Base-by-base conservation (phyloP, 2,329 filamentous ascomycete genomes). In the Cordyceps cateniannulata region DNA sequence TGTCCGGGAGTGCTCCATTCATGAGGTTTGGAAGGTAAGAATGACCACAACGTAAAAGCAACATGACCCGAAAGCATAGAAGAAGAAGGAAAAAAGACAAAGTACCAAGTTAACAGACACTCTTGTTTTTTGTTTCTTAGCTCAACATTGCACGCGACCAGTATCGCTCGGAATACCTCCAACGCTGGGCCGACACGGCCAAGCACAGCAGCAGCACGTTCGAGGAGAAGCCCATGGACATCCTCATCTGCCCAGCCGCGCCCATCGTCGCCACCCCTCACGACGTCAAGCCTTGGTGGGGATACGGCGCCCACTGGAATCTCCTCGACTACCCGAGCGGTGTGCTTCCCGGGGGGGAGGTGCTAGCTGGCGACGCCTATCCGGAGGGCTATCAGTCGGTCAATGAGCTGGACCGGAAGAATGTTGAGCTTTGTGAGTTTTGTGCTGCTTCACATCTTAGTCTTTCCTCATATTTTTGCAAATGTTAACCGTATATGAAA, bases 251-350 rank as follows among this genome's bases (percentile, higher is more conserved):
- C 42, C 42, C 42, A 10, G 42, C 74, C 2, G 76, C 77, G 1
- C 79, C 82, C 3, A 0, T 79, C 82, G 68, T 79, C 65, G 74
- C 64, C 20, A 45, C 42, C n/a, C 42, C 42, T 22, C 42, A 45
- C n/a, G 42, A 45, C n/a, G 6, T 45, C n/a, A 45, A 45, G 42
- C 42, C 42, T 10, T 45, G 42, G 42, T 45, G 42, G 42, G 42
- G 42, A 45, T 45, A 45, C 42, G 5, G 42, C 42, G 42, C 42
- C n/a, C 42, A 24, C 4, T 45, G 42, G 42, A 45, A 45, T 10
- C 42, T 45, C 8, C 42, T 45, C n/a, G 42, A 45, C 42, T 45
- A 7, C 42, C 42, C 42, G n/a, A 45, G 42, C 42, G 42, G 42
- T n/a, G 42, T 45, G n/a, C 42, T 45, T 45, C 42, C 42, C 8